A percentile compares a stretch with the other conserved stretches of the same genome.
These are phyloP conservation scores for Colletotrichum destructivum DNA, from an alignment of 2,329 filamentous ascomycete genomes.

Conservation along the genomic window DNA sequence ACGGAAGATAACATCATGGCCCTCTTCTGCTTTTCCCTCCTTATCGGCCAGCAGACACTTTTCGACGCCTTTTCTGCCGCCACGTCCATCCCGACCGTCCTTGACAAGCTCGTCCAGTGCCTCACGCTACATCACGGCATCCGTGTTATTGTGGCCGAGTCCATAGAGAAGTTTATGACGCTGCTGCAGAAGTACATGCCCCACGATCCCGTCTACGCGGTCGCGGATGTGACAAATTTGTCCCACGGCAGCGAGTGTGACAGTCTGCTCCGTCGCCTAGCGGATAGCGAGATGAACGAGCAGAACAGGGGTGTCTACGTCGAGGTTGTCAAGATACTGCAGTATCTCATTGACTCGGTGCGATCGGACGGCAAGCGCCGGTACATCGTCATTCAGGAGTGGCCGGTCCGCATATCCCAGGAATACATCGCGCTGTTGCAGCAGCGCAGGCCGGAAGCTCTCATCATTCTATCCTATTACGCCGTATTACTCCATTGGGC, in stretches of 20 bases:
- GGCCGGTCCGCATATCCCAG: slow-evolving; percentile 52
- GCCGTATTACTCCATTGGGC: slow-evolving; percentile 55
- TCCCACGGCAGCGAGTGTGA: slow-evolving; percentile 47
- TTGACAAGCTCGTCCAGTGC: slow-evolving; percentile 56
- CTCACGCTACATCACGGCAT: slow-evolving; percentile 60
- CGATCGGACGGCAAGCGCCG: slow-evolving; percentile 36
- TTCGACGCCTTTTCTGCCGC: slow-evolving; percentile 54
- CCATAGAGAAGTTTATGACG: not conserved
- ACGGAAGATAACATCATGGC: slow-evolving; percentile 54
- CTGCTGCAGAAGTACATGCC: not conserved
- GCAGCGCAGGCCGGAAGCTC: slow-evolving; percentile 15
- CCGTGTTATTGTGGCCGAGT: slow-evolving; percentile 49
- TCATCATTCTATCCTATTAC: slow-evolving; percentile 60
- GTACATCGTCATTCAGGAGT: slow-evolving; percentile 46
- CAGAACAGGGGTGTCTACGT: slow-evolving; percentile 2
- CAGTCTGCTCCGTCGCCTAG: slow-evolving; percentile 45
- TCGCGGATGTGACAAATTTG: not conserved
- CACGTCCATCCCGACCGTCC: slow-evolving; percentile 40
- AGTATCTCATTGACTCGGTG: not conserved
- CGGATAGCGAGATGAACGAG: slow-evolving; percentile 5
- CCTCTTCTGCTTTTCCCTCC: slow-evolving; percentile 60
- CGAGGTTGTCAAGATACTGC: not conserved
- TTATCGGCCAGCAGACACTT: slow-evolving; percentile 63
- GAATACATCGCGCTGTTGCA: slow-evolving; percentile 49
- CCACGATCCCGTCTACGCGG: not conserved